Base-by-base conservation (phyloP, 2,329 filamentous ascomycete species). In the Aspergillus sp. region DNA sequence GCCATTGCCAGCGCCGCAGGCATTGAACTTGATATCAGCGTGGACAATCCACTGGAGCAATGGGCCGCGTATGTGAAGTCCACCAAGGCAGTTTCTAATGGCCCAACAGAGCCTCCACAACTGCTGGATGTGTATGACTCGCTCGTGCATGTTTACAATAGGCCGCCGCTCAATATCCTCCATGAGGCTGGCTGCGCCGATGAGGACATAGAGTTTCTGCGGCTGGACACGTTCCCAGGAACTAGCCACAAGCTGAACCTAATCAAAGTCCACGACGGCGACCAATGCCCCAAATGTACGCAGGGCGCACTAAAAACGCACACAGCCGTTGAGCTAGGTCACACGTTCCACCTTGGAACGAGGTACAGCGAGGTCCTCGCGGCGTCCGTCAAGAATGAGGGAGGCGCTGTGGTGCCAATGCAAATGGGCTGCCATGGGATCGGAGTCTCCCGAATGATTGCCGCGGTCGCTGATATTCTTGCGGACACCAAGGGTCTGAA, bases 351-450 rank as follows among this genome's bases (percentile, higher is more conserved):
- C 72, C 86, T 99, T 1, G 93, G 93, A 11, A 93, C 90, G 1
- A 86, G 93, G 31, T 99, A 99, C 77, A 93, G 90, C 23, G 80
- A 84, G 19, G 88, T 91, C 0, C 81, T 99, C 0, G 78, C 82
- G 7, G 89, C 90, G 1, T 80, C 76, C 1, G 83, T 95, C 2
- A 77, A 79, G 14, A 64, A 79, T 25, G 82, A 77, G 25, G 67
- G 64, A 33, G 62, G 64, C 27, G 58, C 73, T 8, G 40, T 23
- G 8, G 80, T 86, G 0, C 81, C 87, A 0, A 82, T 96, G 68
- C 86, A 96, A 63, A 99, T 99, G 95, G 95, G 95, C 55, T 99
- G 95, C 72, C 91, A 97, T 70, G 95, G 95, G 1, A 96, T 99
- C 60, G 95, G 95, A 2, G 86, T 99, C 17, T 96, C 92, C 5